These are phyloP conservation scores for Chlorella sorokiniana DNA, from an alignment of 139 green algal species.

Conservation along the genomic window DNA sequence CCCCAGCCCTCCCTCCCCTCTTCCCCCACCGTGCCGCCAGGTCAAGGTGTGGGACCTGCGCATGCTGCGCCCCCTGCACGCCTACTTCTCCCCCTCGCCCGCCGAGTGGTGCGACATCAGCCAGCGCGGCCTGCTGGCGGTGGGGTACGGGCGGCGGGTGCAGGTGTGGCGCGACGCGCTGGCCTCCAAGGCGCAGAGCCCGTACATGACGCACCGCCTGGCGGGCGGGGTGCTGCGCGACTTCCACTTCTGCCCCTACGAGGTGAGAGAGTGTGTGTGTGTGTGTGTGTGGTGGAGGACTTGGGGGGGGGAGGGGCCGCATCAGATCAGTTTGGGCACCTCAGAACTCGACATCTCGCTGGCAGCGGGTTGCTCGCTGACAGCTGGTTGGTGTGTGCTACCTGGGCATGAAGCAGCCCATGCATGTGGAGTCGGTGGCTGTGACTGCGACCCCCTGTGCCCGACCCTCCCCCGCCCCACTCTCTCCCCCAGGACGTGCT, in stretches of 20 bases:
- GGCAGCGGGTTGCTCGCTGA: too few relatives aligned
- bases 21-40: conserved; percentile 21
- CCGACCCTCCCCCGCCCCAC: not conserved
- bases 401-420: too few relatives aligned
- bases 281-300: too few relatives aligned
- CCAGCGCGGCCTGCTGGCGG: conserved; percentile 90
- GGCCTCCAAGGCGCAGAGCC: conserved; percentile 72
- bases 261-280: conserved; percentile 52
- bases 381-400: too few relatives aligned
- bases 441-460: not conserved
- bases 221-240: conserved; percentile 42
- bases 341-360: too few relatives aligned
- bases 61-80: conserved; percentile 83
- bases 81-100: conserved; percentile 84
- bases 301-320: too few relatives aligned
- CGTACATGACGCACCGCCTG: conserved; percentile 89
- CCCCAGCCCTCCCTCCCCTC: not conserved
- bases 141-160: conserved; percentile 75
- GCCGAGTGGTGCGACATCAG: conserved; percentile 83
- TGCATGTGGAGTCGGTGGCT: too few relatives aligned
- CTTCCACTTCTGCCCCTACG: conserved; percentile 92
- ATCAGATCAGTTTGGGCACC: too few relatives aligned
- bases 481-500: conserved; percentile 76
- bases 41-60: conserved; percentile 93
- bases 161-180: conserved; percentile 92